A percentile compares a stretch with the other conserved stretches of the same genome.
These are phyloP conservation scores for Wickerhamomyces tratensis DNA, from an alignment of 805 yeast genomes.

Conservation along the genomic window DNA sequence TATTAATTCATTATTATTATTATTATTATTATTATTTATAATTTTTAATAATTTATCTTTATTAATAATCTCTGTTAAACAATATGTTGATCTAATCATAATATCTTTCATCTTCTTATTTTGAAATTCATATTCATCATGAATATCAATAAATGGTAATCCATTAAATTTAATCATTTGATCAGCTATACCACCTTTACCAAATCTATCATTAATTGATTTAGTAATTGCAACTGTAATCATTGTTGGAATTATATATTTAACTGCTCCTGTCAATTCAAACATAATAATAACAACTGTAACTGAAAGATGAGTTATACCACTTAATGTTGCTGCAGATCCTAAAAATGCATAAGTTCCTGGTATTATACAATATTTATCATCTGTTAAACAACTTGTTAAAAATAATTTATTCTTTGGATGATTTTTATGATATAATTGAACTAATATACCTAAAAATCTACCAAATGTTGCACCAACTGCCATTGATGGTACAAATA, in stretches of 20 bases:
- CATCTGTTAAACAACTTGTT: conserved; percentile 28
- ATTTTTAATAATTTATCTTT: conserved; percentile 23
- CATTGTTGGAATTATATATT: conserved; percentile 92
- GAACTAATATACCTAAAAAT: conserved; percentile 68
- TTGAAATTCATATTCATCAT: conserved; percentile 56
- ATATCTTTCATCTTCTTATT: conserved; percentile 40
- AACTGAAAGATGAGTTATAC: conserved; percentile 86
- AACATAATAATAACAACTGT: conserved; percentile 94
- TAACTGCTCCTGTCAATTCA: conserved; percentile 91
- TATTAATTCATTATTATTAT: conserved; percentile 14
- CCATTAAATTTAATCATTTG: conserved; percentile 89
- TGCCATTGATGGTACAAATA: conserved; percentile 94
- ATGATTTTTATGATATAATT: conserved; percentile 31
- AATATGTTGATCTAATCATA: conserved; percentile 40
- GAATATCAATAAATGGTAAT: conserved; percentile 67
- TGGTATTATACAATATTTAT: conserved; percentile 61
- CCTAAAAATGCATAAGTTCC: conserved; percentile 95
- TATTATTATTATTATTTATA: no score
- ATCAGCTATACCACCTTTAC: conserved; percentile 87
- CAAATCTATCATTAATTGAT: conserved; percentile 65
- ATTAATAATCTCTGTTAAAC: conserved; percentile 29
- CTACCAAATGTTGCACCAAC: conserved; percentile 94
- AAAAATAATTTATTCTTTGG: conserved; percentile 26
- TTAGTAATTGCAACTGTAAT: conserved; percentile 87
- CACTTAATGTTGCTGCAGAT: conserved; percentile 91